Base-by-base conservation (phyloP, 768 basidiomycete species). In the Podaxis rugospora region DNA sequence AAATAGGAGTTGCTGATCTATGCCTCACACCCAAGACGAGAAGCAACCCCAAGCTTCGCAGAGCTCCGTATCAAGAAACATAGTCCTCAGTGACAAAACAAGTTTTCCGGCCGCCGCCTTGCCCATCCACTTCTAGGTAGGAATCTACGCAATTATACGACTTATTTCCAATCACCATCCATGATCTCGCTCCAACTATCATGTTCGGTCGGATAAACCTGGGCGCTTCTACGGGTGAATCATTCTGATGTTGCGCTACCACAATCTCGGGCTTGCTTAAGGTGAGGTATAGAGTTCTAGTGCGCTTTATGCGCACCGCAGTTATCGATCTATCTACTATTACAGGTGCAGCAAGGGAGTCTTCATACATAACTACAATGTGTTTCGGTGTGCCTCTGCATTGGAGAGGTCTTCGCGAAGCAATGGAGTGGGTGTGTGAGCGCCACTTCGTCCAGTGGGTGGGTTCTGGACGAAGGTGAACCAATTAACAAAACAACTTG, bases 141-240 rank as follows among this genome's bases (percentile, higher is more conserved):
- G 42, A 16, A 44, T 9, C 42, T 1, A 5, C 7, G 16, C 16
- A 3, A 44, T 18, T 44, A 7, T 18, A 5, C n/a, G 7, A 9
- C 18, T 18, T 18, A 44, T 44, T n/a, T 1, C 9, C 18, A 53
- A 18, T 13, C 36, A 23, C 36, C 16, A 25, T 44, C 42, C 42
- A 21, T 18, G n/a, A 18, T 44, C n/a, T 14, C 47, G 0, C 13
- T 21, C 23, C 47, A 23, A 13, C 11, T 18, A 4, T n/a, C 7
- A 16, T 44, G 47, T 36, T 47, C 47, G 21, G 36, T 56, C 64
- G 64, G 64, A 65, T 21, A 63, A 65, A 63, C 54, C 25, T 53
- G 62, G 64, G 64, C 35, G 53, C 42, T 51, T 55, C 28, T 42
- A 47, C 64, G 64, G 64, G 35, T 51, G 51, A 51, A 51, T 42